These are phyloP conservation scores for Mucor lusitanicus DNA, from an alignment of 371 early-diverging fungal genomes.

Conservation along the genomic window DNA sequence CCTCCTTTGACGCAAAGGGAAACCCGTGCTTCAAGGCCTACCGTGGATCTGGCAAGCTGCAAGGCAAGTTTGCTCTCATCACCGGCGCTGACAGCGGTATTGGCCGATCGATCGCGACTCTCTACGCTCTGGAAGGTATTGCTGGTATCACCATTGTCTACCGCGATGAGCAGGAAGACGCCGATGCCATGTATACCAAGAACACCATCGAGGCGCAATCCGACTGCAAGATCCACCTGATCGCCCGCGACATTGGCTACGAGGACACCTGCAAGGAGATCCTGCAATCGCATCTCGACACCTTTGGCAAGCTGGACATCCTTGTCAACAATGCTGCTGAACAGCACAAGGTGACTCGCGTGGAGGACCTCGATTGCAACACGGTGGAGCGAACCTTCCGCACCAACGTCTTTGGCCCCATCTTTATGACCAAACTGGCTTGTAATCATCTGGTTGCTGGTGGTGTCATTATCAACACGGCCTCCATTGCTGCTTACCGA, in stretches of 20 bases:
- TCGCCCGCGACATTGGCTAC: conserved; percentile 52
- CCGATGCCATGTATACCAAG: conserved; percentile 51
- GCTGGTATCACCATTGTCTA: conserved; percentile 55
- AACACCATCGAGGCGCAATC: conserved; percentile 47
- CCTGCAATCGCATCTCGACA: conserved; percentile 37
- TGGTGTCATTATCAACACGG: conserved; percentile 56
- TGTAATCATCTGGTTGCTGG: conserved; percentile 52
- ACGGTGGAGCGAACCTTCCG: conserved; percentile 53
- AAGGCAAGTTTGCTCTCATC: conserved; percentile 48
- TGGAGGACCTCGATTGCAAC: conserved; percentile 39
- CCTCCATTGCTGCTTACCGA: conserved; percentile 63
- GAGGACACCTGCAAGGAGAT: conserved; percentile 50
- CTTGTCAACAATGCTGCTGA: conserved; percentile 69
- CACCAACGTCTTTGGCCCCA: conserved; percentile 59
- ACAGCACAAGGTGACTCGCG: conserved; percentile 46
- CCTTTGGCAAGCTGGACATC: conserved; percentile 59
- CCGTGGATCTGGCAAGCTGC: conserved; percentile 43
- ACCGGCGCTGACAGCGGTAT: conserved; percentile 56
- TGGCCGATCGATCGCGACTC: conserved; percentile 48
- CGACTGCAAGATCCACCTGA: conserved; percentile 42
- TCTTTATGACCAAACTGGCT: conserved; percentile 58
- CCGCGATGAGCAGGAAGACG: conserved; percentile 51
- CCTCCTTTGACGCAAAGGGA: conserved; percentile 40
- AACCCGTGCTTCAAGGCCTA: conserved; percentile 46
- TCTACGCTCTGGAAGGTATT: conserved; percentile 52